A percentile compares a stretch with the other conserved stretches of the same genome.
These are phyloP conservation scores for Colletotrichum eleusines DNA, from an alignment of 2,329 filamentous ascomycete species.

Conservation along the genomic window DNA sequence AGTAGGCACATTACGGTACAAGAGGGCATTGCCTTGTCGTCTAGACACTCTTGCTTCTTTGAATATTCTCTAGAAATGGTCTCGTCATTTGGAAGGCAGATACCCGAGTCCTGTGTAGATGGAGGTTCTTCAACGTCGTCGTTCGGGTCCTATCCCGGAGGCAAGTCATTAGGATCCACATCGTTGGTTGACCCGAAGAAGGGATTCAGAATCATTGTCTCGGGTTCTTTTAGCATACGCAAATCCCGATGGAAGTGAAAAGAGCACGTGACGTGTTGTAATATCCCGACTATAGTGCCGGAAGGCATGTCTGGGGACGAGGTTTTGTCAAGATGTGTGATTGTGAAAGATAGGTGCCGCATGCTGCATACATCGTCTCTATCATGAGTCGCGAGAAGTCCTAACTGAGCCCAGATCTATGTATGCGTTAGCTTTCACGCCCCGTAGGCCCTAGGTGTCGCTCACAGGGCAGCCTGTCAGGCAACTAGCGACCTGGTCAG, in stretches of 20 bases:
- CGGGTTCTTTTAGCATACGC: background rate
- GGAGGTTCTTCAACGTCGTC: background rate
- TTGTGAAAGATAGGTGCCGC: conserved; percentile 47
- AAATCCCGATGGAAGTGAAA: conserved; percentile 24
- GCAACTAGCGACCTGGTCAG: background rate
- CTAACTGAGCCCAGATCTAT: conserved; percentile 38
- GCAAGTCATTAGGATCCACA: background rate
- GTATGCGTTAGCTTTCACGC: background rate
- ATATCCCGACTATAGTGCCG: conserved; percentile 44
- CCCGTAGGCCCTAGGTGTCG: background rate
- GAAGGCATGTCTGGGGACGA: conserved; percentile 49
- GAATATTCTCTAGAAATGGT: no score
- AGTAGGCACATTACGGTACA: background rate
- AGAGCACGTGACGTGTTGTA: conserved; percentile 43
- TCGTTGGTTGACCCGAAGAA: background rate
- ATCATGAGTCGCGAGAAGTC: conserved; percentile 18
- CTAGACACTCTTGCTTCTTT: background rate
- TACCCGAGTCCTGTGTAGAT: conserved; percentile 27
- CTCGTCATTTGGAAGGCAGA: background rate
- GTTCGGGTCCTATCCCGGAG: conserved; percentile 9
- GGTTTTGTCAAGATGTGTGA: conserved; percentile 52
- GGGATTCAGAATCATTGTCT: background rate
- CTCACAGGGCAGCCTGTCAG: conserved; percentile 17
- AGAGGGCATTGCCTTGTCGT: background rate
- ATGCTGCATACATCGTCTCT: background rate